Evolutionary conservation across 768 basidiomycete species (phyloP).

Genomic region (Termitomyces heimii): DNA sequence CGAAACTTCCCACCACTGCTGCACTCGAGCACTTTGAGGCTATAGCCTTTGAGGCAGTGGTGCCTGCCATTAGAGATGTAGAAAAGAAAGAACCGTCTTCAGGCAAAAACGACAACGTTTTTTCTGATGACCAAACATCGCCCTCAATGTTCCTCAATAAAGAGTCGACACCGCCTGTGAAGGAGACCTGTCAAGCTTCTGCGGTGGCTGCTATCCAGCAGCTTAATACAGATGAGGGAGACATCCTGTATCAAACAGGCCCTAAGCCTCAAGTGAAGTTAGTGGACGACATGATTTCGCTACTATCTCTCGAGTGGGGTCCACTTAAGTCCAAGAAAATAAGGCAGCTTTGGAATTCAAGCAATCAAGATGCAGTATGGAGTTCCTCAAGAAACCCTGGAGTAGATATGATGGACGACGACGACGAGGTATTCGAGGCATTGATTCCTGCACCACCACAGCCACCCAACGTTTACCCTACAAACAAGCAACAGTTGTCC

Average conservation of each 20-base stretch:
- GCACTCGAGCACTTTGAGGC: conserved; percentile 2
- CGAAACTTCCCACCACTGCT: not conserved
- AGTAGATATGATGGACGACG: not conserved
- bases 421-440: not conserved
- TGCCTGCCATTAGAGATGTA: not conserved
- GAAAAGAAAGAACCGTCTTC: not conserved
- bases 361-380: no score
- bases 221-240: not conserved
- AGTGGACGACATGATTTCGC: not conserved
- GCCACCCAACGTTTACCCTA: not conserved
- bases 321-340: not conserved
- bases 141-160: not conserved
- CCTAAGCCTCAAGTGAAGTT: not conserved
- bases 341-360: not conserved
- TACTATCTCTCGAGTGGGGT: not conserved
- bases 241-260: not conserved
- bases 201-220: not conserved
- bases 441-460: not conserved
- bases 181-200: not conserved
- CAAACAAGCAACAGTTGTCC: not conserved
- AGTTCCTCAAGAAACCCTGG: not conserved
- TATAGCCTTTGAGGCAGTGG: not conserved
- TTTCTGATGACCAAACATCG: not conserved
- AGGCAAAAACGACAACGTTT: not conserved
- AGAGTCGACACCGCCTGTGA: not conserved